Percentiles rank a stretch among this genome's conserved stretches.
phyloP scores from a whole-genome alignment of 805 yeast genomes.

The Candida sithepensis region DNA sequence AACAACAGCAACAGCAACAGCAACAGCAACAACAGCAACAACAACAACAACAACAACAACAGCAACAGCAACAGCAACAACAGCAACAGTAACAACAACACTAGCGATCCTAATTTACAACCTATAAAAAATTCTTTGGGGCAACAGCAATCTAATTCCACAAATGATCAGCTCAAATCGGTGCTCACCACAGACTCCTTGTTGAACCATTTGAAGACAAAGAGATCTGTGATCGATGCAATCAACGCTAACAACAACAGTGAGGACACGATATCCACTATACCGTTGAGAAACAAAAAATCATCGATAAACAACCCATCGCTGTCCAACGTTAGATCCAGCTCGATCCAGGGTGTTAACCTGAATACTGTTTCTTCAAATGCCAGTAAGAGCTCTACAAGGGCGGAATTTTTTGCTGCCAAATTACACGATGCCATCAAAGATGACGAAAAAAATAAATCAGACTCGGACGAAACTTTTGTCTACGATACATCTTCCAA shows the following conservation, averaged over 20 bases:
- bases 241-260: conserved; percentile 10
- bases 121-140: not conserved
- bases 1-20: too few species aligned
- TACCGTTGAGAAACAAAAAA: conserved; percentile 11
- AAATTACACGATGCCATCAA: conserved; percentile 91
- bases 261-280: conserved; percentile 4
- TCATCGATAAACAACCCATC: conserved; percentile 18
- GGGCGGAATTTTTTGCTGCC: conserved; percentile 94
- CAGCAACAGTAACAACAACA: too few species aligned
- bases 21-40: too few species aligned
- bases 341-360: conserved; percentile 16
- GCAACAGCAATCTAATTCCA: not conserved
- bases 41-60: too few species aligned
- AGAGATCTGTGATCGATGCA: conserved; percentile 17
- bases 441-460: conserved; percentile 63
- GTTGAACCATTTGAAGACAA: conserved; percentile 20
- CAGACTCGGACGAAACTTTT: conserved; percentile 92
- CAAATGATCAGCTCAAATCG: not conserved
- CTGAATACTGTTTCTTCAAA: conserved; percentile 22
- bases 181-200: conserved; percentile 12
- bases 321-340: conserved; percentile 25
- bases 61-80: too few species aligned
- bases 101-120: not conserved
- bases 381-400: conserved; percentile 54
- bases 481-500: conserved; percentile 66